phyloP scores from a whole-genome alignment of 257 asterid species.

The Lycium barbarum region DNA sequence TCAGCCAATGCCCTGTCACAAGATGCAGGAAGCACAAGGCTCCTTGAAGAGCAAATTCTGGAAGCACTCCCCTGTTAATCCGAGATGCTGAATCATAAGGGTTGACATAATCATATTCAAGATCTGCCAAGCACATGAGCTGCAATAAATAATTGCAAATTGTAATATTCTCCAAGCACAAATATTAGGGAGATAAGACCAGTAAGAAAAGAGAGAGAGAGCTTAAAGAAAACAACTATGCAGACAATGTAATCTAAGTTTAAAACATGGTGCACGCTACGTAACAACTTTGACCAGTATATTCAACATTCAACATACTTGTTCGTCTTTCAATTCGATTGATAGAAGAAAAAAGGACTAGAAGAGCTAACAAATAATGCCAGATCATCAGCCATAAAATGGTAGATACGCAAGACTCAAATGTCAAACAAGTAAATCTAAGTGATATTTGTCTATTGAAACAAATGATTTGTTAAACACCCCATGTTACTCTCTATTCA shows the following conservation, averaged over 20 bases:
- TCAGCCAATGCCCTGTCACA: slow-evolving; percentile 80
- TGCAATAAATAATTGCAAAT: slow-evolving; percentile 44
- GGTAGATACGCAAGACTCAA: neutral
- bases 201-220: neutral
- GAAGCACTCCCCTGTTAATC: slow-evolving; percentile 70
- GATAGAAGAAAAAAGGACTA: neutral
- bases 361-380: neutral
- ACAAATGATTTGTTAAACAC: neutral
- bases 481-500: neutral
- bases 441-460: slow-evolving; percentile 1
- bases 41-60: slow-evolving; percentile 72
- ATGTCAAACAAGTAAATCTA: neutral
- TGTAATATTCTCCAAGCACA: slow-evolving; percentile 25
- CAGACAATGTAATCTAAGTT: neutral
- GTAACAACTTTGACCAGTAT: neutral
- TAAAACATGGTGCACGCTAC: neutral
- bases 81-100: slow-evolving; percentile 87
- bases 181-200: slow-evolving; percentile 3
- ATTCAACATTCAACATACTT: neutral
- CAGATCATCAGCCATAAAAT: neutral
- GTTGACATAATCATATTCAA: slow-evolving; percentile 82
- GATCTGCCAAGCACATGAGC: slow-evolving; percentile 92
- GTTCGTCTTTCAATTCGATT: neutral
- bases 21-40: slow-evolving; percentile 77
- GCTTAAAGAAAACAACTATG: neutral